A percentile compares a stretch with the other conserved stretches of the same genome.
These are phyloP conservation scores for Lathyrus oleraceus DNA, from an alignment of 306 rosid genomes.

Conservation along the genomic window DNA sequence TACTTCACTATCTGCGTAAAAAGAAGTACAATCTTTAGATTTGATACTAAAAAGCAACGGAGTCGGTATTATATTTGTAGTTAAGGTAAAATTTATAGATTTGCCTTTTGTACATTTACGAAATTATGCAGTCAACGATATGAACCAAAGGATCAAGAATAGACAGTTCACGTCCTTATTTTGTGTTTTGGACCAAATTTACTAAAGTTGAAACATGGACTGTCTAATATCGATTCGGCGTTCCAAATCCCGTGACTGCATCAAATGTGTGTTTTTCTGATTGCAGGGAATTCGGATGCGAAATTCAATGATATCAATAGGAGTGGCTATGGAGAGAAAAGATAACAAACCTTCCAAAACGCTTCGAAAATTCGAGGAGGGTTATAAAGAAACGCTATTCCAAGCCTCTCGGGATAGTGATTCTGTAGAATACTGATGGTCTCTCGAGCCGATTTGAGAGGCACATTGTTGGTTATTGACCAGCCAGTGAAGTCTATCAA, in stretches of 20 bases:
- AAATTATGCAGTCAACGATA: background rate
- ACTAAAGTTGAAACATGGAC: background rate
- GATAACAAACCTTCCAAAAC: conserved; percentile 48
- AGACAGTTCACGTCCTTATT: background rate
- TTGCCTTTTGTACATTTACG: background rate
- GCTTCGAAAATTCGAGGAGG: conserved; percentile 57
- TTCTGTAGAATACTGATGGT: conserved; percentile 44
- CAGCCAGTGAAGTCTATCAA: conserved; percentile 55
- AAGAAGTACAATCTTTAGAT: conserved; percentile 15
- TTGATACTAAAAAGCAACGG: background rate
- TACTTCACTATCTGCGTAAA: conserved; percentile 74
- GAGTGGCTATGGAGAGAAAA: background rate
- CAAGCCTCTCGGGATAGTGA: conserved; percentile 56
- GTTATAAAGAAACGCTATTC: conserved; percentile 50
- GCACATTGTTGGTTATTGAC: conserved; percentile 49
- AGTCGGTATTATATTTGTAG: background rate
- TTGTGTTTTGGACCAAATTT: background rate
- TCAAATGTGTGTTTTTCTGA: background rate
- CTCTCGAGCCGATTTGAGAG: conserved; percentile 45
- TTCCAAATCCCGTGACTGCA: background rate
- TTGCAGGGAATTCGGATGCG: background rate
- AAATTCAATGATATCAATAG: background rate
- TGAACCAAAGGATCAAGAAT: background rate
- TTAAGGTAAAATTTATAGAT: background rate
- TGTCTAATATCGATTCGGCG: background rate